Evolutionary conservation across 768 basidiomycete genomes (phyloP), one percentile per base, ranked within the genome.

Genomic region (Podaxis sp.): DNA sequence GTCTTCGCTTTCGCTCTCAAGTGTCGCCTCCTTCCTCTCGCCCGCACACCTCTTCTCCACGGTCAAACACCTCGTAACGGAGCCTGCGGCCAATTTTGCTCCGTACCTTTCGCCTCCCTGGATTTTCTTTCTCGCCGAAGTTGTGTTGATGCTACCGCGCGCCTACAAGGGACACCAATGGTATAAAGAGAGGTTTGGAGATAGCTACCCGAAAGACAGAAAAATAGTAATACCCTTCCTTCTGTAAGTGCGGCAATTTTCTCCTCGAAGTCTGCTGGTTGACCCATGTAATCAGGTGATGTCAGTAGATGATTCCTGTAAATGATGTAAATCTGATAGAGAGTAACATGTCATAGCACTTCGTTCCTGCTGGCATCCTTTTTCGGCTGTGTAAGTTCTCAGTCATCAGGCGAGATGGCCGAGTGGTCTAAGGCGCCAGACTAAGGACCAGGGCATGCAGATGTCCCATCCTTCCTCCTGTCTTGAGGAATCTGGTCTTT

Each of bases 341-440:
- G 8, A 30, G 7, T 40, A 40, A 40, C 13, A 17, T n/a, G 15
- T 6, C 8, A 6, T 44, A 44, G 15, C 42, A 7, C 19, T 19
- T 19, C 13, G 6, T 19, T 19, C 15, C 17, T 2, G 6, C 42
- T 3, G 1, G 3, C 44, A 3, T 12, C 49, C 19, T 22, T 8
- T 54, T 55, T 1, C 0, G 22, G 22, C 17, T 11, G 17, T 22
- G 11, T 11, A 36, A 15, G 2, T 2, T 11, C 19, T 51, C 17
- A n/a, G 6, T 46, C n/a, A 26, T 26, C 13, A 7, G 73, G 74
- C 69, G 84, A 87, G 86, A 89, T 90, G 88, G 88, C 88, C 87
- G 88, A 90, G 87, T 87, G 88, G 87, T 89, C 88, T 87, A 89
- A 89, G 88, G 88, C 88, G 88, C 87, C 86, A 90, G 87, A 89